phyloP scores from a whole-genome alignment of 2,329 filamentous ascomycete genomes.

The Aspergillus puulaauensis region DNA sequence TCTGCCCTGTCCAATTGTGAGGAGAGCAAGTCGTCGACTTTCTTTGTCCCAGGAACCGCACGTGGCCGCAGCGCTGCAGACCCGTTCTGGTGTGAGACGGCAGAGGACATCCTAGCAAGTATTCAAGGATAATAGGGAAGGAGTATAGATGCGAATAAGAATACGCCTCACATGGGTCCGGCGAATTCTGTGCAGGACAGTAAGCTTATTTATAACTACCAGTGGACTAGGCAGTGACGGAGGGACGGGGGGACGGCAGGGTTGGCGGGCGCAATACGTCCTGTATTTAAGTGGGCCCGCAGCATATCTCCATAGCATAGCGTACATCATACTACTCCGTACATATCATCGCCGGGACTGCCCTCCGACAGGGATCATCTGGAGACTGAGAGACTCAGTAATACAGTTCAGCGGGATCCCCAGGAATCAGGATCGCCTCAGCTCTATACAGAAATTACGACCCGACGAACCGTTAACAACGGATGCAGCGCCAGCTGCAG shows the following conservation, averaged over 20 bases:
- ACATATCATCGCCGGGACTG: not conserved
- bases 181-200: not conserved
- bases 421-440: slow-evolving; percentile 1
- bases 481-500: not conserved
- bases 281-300: not conserved
- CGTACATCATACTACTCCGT: not conserved
- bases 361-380: slow-evolving; percentile 1
- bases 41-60: slow-evolving; percentile 28
- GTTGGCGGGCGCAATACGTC: not conserved
- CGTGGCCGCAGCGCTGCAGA: slow-evolving; percentile 34
- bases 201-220: slow-evolving; percentile 10
- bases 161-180: slow-evolving; percentile 7
- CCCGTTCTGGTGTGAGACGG: slow-evolving; percentile 26
- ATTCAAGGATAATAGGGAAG: slow-evolving; percentile 1
- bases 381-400: not conserved
- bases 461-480: not conserved
- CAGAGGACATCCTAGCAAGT: slow-evolving; percentile 30
- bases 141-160: not conserved
- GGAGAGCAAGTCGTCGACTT: slow-evolving; percentile 27
- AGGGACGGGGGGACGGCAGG: not conserved
- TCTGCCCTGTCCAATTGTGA: slow-evolving; percentile 28
- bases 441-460: not conserved
- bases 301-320: not conserved
- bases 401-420: not conserved
- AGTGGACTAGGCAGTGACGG: not conserved